These are phyloP conservation scores for Pisolithus albus DNA, from an alignment of 768 basidiomycete species.

Conservation along the genomic window DNA sequence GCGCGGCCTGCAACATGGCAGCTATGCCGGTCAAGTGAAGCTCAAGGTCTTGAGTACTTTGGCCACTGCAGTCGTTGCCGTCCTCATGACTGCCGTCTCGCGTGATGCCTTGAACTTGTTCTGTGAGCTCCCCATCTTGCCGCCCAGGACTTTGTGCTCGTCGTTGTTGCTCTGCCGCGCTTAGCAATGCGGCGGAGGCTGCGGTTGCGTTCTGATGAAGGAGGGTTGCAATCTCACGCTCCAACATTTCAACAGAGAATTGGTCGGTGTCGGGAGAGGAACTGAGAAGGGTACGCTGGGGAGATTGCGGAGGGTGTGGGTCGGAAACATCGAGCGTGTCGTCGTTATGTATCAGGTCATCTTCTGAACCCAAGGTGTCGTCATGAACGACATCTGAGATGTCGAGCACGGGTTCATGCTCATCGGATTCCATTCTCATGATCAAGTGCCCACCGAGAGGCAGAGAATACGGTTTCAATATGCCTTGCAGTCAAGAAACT, in stretches of 20 bases:
- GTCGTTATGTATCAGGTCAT: conserved; percentile 27
- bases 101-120: conserved; percentile 14
- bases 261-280: conserved; percentile 38
- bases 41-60: conserved; percentile 34
- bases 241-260: conserved; percentile 66
- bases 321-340: conserved; percentile 26
- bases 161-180: conserved; percentile 62
- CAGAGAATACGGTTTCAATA: not conserved
- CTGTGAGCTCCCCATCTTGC: conserved; percentile 28
- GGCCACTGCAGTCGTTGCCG: conserved; percentile 11
- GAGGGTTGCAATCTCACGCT: conserved; percentile 69
- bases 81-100: conserved; percentile 10
- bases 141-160: conserved; percentile 39
- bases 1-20: conserved; percentile 75
- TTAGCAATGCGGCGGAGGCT: conserved; percentile 56
- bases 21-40: conserved; percentile 60
- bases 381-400: conserved; percentile 84
- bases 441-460: conserved; percentile 4
- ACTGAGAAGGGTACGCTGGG: conserved; percentile 28
- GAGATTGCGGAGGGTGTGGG: conserved; percentile 12
- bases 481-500: not conserved
- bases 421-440: conserved; percentile 43
- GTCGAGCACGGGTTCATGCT: conserved; percentile 56
- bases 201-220: conserved; percentile 71
- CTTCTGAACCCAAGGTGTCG: conserved; percentile 60